Evolutionary conservation across 148 eudicot species (phyloP).

Genomic region (Amaranthus palmeri): DNA sequence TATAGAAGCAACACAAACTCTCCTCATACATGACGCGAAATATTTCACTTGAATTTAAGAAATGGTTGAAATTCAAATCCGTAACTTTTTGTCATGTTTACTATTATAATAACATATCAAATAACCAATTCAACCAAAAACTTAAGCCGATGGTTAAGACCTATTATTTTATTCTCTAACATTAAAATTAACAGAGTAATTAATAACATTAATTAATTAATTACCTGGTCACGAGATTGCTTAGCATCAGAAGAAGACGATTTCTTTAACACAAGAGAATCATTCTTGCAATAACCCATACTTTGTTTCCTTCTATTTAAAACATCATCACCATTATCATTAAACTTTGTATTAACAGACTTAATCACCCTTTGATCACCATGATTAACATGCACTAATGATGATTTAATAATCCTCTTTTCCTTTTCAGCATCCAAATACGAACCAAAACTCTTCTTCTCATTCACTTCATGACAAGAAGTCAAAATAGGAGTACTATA

Average conservation of each 20-base stretch:
- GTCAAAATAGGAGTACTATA: constrained; percentile 18
- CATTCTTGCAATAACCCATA: constrained; percentile 19
- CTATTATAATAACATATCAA: too few species aligned
- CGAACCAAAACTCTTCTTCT: constrained; percentile 19
- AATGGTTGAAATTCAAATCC: too few species aligned
- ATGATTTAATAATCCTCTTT: constrained; percentile 7
- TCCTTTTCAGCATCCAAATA: constrained; percentile 23
- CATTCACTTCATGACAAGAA: not conserved
- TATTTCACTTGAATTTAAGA: too few species aligned
- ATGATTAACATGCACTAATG: constrained; percentile 1
- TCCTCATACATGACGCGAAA: too few species aligned
- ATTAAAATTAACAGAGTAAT: too few species aligned
- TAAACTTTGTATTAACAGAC: not conserved
- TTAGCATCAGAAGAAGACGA: constrained; percentile 30
- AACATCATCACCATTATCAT: not conserved
- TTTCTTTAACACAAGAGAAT: constrained; percentile 31
- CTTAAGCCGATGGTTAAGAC: too few species aligned
- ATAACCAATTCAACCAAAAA: too few species aligned
- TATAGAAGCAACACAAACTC: too few species aligned
- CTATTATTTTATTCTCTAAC: too few species aligned
- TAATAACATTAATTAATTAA: too few species aligned
- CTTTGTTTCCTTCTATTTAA: constrained; percentile 6
- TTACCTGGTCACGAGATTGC: constrained; percentile 46
- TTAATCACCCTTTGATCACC: constrained; percentile 19
- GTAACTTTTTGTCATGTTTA: too few species aligned